phyloP scores from a whole-genome alignment of 1,284 basidiomycete species.

The Leccinum subrobustum region DNA sequence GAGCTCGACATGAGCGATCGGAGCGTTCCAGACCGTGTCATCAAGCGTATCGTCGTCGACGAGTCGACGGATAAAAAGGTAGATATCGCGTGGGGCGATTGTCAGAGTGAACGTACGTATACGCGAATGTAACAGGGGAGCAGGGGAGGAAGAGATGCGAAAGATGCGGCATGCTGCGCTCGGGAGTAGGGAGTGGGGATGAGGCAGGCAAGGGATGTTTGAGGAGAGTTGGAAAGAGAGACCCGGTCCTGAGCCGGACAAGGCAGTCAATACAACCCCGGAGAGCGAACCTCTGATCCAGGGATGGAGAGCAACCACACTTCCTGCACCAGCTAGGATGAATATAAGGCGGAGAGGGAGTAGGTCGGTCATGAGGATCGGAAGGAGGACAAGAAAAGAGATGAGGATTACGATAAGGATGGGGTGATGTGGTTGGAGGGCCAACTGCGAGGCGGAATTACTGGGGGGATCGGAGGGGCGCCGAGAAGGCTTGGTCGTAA shows the following conservation, averaged over 20 bases:
- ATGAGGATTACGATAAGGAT: constrained; percentile 42
- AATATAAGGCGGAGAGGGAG: constrained; percentile 61
- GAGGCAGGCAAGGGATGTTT: constrained; percentile 7
- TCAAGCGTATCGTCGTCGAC: constrained; percentile 49
- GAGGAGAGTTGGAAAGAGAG: constrained; percentile 18
- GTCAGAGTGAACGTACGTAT: constrained; percentile 5
- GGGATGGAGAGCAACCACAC: constrained; percentile 36
- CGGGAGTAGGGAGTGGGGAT: not conserved
- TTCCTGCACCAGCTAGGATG: constrained; percentile 53
- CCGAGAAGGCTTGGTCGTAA: not conserved
- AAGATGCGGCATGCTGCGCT: not conserved
- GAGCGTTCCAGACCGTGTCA: constrained; percentile 60
- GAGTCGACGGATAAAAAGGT: constrained; percentile 39
- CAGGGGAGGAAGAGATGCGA: not conserved
- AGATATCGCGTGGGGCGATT: constrained; percentile 20
- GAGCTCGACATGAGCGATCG: constrained; percentile 60
- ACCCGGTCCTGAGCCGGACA: constrained; percentile 17
- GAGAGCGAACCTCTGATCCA: constrained; percentile 2
- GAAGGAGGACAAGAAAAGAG: constrained; percentile 47
- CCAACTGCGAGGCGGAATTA: not conserved
- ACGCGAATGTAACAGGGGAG: not conserved
- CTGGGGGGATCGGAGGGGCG: too few species aligned
- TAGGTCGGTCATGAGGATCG: constrained; percentile 41
- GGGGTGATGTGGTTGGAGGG: constrained; percentile 36
- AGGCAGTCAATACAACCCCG: not conserved